Base-by-base conservation (phyloP, 257 asterid species). In the Craterostigma plantagineum region DNA sequence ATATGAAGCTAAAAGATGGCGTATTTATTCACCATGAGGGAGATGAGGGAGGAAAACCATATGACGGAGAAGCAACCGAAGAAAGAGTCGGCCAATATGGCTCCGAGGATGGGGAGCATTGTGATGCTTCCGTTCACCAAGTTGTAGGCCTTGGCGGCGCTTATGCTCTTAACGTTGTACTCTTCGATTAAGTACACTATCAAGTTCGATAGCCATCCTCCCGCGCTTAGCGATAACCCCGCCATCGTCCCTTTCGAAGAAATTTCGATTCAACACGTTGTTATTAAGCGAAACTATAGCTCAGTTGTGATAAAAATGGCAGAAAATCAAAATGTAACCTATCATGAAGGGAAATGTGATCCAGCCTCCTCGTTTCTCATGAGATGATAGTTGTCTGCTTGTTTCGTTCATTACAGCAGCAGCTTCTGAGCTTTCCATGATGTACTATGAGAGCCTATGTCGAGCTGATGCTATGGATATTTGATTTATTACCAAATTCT, bases 161-260 rank as follows among this genome's bases (percentile, higher is more conserved):
- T 69, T 35, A 79, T 77, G 58, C 79, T 76, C 62, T 71, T 73
- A 11, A 76, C 58, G 51, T 79, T 79, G 69, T 71, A 83, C 34
- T 83, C 95, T 61, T 76, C 46, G 11, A 79, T 79, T 68, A 83
- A 53, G 52, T 83, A 83, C 4, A 83, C 93, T 1, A 83, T 79
- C 18, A 83, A 60, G 52, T 83, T 83, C 17, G 58, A 35, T 12
- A 57, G 18, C 78, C 81, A 69, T 54, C 95, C 93, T 67, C 93
- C 95, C 1, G 80, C 56, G 0, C 77, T 82, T 1, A 82, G 55
- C 3, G 69, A 50, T 39, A 75, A 48, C 5, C 90, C 77, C 7
- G 71, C 77, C 79, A 73, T 66, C 8, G 85, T 56, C 14, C 74
- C 95, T 75, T 55, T 13, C 55, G n/a, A n/a, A n/a, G n/a, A n/a